Evolutionary conservation across 805 yeast genomes (phyloP), one percentile per base, ranked within the genome.

Genomic region (Barnettozyma sucrosica): DNA sequence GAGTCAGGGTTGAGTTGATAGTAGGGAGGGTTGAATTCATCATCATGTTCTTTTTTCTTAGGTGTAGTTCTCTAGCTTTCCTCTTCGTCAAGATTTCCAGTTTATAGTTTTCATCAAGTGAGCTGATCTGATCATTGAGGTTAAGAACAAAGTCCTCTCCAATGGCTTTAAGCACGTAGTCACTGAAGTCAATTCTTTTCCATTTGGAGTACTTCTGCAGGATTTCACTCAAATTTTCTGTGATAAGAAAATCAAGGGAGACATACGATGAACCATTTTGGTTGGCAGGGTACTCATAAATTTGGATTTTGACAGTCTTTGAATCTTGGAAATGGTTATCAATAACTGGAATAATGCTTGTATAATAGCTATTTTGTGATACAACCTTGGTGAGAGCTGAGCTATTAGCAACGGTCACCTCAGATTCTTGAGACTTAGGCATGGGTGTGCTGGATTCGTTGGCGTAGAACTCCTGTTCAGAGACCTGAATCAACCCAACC

Each of bases 401-500:
- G 32, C 7, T 32, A 4, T 30, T 21, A 7, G 21, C 20, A 21
- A 45, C 40, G 41, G 51, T 21, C 3, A 44, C 37, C 3, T 36
- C 40, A 6, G 40, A 38, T 33, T 46, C 44, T 14, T 43, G 33
- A 7, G 45, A 52, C 0, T 45, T 14, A 6, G 84, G 77, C 33
- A 79, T 66, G 4, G 90, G 89, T 0, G 86, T 75, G 6, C 65
- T 65, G 1, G 48, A 53, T 46, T 77, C 80, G 59, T 85, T 83
- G 24, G 56, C 57, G n/a, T 59, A 45, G 32, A 66, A 66, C 48
- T 80, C 71, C 3, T 61, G 57, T n/a, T 71, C 74, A 2, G 68
- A 55, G 2, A 85, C 87, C 51, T 64, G 68, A 45, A 89, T 82
- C 11, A 93, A 61, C 0, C 95, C 96, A 47, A 93, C 77, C 54